These are phyloP conservation scores for Pseudocercospora ulei DNA, from an alignment of 2,329 filamentous ascomycete genomes.

Conservation along the genomic window DNA sequence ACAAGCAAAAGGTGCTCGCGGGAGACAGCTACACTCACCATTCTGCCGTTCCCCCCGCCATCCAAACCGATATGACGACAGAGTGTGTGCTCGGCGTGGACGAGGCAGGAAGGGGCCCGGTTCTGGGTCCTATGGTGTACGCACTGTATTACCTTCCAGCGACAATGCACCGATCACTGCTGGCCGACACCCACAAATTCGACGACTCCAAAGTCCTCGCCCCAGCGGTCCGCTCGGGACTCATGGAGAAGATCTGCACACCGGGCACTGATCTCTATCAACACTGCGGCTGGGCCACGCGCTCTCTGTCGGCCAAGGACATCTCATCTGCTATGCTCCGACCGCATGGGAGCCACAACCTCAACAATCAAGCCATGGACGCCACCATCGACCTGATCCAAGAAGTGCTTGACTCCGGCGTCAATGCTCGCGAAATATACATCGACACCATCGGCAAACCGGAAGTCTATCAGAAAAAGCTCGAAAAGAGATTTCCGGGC, in stretches of 20 bases:
- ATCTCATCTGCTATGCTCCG: constrained; percentile 71
- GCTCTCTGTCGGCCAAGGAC: constrained; percentile 70
- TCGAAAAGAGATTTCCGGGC: constrained; percentile 75
- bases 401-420: constrained; percentile 62
- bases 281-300: constrained; percentile 74
- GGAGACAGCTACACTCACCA: constrained; percentile 44
- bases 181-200: constrained; percentile 72
- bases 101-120: constrained; percentile 85
- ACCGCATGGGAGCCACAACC: constrained; percentile 59
- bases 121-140: constrained; percentile 69
- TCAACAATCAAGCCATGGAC: constrained; percentile 93
- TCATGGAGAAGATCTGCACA: constrained; percentile 65
- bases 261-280: constrained; percentile 48
- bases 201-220: constrained; percentile 92
- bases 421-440: constrained; percentile 81
- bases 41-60: constrained; percentile 38
- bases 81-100: constrained; percentile 80
- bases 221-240: constrained; percentile 60
- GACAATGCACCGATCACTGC: constrained; percentile 57
- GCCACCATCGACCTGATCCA: constrained; percentile 75
- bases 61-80: constrained; percentile 40
- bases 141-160: constrained; percentile 61
- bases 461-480: constrained; percentile 68
- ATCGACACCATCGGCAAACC: constrained; percentile 90
- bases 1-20: constrained; percentile 34